These are phyloP conservation scores for Artemisia tridentata DNA, from an alignment of 129 eudicot species.

Conservation along the genomic window DNA sequence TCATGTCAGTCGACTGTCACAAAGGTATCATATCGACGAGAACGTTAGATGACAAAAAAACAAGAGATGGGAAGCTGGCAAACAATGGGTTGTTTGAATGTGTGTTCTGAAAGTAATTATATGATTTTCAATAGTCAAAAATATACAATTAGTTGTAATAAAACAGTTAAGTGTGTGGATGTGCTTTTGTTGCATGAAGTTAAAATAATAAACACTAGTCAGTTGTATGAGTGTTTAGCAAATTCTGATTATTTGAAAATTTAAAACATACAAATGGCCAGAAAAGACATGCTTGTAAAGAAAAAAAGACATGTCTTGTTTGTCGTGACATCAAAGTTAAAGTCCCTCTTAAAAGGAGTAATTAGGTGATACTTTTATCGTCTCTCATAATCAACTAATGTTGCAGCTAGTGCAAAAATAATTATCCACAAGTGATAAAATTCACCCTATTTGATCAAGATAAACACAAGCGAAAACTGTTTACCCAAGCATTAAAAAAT, in stretches of 20 bases:
- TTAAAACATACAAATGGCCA: not conserved
- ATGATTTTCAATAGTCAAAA: not conserved
- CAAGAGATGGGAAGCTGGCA: not conserved
- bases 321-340: not conserved
- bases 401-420: not conserved
- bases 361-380: not conserved
- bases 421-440: not conserved
- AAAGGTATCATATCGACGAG: slow-evolving; percentile 20
- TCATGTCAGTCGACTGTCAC: slow-evolving; percentile 53
- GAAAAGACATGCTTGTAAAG: not conserved
- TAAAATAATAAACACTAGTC: not conserved
- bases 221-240: not conserved
- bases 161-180: not conserved
- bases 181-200: not conserved
- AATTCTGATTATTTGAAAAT: not conserved
- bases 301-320: not conserved
- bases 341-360: not conserved
- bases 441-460: not conserved
- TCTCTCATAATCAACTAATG: not conserved
- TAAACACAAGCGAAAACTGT: not conserved
- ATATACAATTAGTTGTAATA: not conserved
- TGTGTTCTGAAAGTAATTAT: not conserved
- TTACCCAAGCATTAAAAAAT: not conserved
- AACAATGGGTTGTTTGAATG: not conserved
- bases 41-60: slow-evolving; percentile 9